Base-by-base conservation (phyloP, 345 rosid species). In the Citrus australasica region DNA sequence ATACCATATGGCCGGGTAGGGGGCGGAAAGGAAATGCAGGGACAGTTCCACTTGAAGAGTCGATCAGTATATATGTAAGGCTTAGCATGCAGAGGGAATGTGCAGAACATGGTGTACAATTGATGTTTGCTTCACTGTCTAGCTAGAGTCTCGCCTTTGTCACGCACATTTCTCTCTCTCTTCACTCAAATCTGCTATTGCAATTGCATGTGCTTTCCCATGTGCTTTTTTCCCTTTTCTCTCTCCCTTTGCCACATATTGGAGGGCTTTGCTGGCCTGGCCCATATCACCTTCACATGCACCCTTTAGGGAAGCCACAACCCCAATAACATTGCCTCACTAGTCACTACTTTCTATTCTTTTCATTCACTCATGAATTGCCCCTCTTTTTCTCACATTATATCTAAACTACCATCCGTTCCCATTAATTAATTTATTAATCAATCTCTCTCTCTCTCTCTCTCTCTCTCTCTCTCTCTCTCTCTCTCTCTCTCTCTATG, bases 231-330 rank as follows among this genome's bases (percentile, higher is more conserved):
- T 14, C 46, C 10, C 9, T 9, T 40, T 9, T 40, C 46, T 9
- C 46, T 40, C 46, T 40, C 46, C 10, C 73, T 75, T 78, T 61
- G 60, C 38, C 76, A 64, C 69, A n/a, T 65, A 2, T 40, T 32
- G 65, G 46, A n/a, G 67, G 53, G 37, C 84, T 81, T 82, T 85
- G 91, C 84, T 88, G 92, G 86, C 81, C 85, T 88, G 93, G 87
- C 82, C 91, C 90, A 82, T 87, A 22, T 83, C 90, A 65, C 81
- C 85, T 85, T 88, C 92, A 88, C 94, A 87, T 90, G 92, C 84
- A 75, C 88, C 87, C 91, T 81, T 78, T 71, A 19, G 78, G 81
- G 86, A 84, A 76, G 83, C 85, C 83, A 61, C 10, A 40, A 9
- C 46, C 71, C 64, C 53, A 22, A 24, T 0, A 46, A 56, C 74